Conservation (phyloP, 345 rosid species). For the Schrenkiella parvula region DNA sequence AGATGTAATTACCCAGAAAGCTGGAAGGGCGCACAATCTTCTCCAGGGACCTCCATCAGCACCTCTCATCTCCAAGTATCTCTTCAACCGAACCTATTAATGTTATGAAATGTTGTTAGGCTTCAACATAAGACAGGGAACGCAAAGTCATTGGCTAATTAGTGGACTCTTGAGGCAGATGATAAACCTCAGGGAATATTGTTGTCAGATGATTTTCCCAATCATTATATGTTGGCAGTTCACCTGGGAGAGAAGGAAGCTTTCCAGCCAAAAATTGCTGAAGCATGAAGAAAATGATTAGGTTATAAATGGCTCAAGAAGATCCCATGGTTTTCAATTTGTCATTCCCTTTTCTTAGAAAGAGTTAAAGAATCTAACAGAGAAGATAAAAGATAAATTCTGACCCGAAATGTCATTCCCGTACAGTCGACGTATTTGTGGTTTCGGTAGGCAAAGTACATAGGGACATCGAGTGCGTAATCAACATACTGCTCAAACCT, state of each 20-base stretch:
- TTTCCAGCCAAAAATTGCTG: conserved; percentile 98
- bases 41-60: conserved; percentile 99
- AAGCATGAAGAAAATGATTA: conserved; percentile 9
- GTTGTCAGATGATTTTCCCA: conserved; percentile 99
- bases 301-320: neutral
- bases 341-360: neutral
- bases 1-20: conserved; percentile 75
- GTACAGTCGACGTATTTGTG: conserved; percentile 86
- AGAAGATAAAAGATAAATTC: conserved; percentile 45
- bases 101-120: conserved; percentile 6
- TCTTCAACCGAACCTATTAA: conserved; percentile 84
- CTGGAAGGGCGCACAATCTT: conserved; percentile 91
- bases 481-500: conserved; percentile 99
- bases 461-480: conserved; percentile 99
- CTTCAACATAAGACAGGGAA: conserved; percentile 7
- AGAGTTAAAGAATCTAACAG: neutral
- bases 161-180: neutral
- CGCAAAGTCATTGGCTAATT: conserved; percentile 3
- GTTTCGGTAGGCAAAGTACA: conserved; percentile 92
- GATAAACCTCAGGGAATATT: conserved; percentile 89
- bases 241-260: conserved; percentile 92
- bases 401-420: conserved; percentile 95
- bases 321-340: neutral
- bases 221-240: conserved; percentile 83
- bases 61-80: conserved; percentile 99